Evolutionary conservation across 768 basidiomycete genomes (phyloP).

Genomic region (Panellus pusillus): DNA sequence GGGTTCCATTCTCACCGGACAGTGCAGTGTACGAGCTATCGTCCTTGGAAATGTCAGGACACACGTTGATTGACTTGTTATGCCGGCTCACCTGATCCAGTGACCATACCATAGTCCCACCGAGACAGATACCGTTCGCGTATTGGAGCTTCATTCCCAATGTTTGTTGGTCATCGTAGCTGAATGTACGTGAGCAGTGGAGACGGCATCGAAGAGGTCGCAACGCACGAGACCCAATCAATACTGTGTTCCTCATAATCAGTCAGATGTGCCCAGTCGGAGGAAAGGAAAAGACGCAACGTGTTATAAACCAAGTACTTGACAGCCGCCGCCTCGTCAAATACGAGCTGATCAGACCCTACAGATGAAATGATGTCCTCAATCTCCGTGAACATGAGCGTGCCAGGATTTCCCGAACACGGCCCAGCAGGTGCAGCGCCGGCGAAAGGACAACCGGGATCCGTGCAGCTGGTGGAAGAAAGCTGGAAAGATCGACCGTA

Average conservation of each 20-base stretch:
- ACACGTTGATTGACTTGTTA: background rate
- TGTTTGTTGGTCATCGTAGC: conserved; percentile 1
- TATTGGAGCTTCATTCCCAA: background rate
- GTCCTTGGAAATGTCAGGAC: background rate
- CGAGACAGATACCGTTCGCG: background rate
- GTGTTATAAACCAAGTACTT: conserved; percentile 1
- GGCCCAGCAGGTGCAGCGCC: background rate
- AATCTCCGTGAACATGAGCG: background rate
- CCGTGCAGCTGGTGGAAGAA: background rate
- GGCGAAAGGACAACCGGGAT: background rate
- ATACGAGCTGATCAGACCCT: background rate
- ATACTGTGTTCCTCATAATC: too few relatives aligned
- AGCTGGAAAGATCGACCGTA: background rate
- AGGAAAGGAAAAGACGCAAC: background rate
- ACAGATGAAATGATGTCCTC: background rate
- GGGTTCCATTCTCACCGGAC: background rate
- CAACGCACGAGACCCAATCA: too few relatives aligned
- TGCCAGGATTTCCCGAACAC: background rate
- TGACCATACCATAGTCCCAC: conserved; percentile 7
- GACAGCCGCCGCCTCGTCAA: background rate
- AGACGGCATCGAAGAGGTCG: too few relatives aligned
- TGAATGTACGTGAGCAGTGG: too few relatives aligned
- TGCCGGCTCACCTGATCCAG: conserved; percentile 1
- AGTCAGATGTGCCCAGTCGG: too few relatives aligned
- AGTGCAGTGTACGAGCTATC: background rate